Evolutionary conservation across 768 basidiomycete genomes (phyloP).

Genomic region (Leccinum truebloodii): DNA sequence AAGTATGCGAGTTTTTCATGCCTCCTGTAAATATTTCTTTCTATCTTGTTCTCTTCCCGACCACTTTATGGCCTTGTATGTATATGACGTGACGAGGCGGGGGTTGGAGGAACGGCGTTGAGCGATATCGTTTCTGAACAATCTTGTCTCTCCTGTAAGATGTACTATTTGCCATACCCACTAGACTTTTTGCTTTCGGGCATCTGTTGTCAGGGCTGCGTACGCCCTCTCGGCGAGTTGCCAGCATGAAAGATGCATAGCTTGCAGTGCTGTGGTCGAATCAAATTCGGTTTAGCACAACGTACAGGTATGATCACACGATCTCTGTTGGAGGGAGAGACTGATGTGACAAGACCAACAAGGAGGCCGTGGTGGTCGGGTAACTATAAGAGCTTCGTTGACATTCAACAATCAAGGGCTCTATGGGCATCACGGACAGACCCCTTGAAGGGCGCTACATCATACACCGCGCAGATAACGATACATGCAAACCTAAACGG

Average conservation of each 20-base stretch:
- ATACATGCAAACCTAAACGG: slow-evolving; percentile 11
- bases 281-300: background rate
- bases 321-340: background rate
- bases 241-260: background rate
- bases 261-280: background rate
- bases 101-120: slow-evolving; percentile 18
- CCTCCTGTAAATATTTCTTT: slow-evolving; percentile 25
- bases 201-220: background rate
- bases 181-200: slow-evolving; percentile 20
- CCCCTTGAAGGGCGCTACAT: background rate
- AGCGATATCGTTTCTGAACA: slow-evolving; percentile 16
- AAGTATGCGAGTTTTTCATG: slow-evolving; percentile 13
- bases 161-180: slow-evolving; percentile 29
- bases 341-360: background rate
- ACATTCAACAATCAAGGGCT: slow-evolving; percentile 5
- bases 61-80: slow-evolving; percentile 22
- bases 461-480: slow-evolving; percentile 3
- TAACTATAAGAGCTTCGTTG: background rate
- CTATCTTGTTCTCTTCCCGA: slow-evolving; percentile 11
- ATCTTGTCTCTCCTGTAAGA: slow-evolving; percentile 23
- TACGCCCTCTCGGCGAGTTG: background rate
- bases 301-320: slow-evolving; percentile 2
- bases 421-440: background rate
- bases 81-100: slow-evolving; percentile 21
- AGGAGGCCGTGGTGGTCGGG: slow-evolving; percentile 6